Base-by-base conservation (phyloP, 768 basidiomycete genomes). In the Panellus pusillus region DNA sequence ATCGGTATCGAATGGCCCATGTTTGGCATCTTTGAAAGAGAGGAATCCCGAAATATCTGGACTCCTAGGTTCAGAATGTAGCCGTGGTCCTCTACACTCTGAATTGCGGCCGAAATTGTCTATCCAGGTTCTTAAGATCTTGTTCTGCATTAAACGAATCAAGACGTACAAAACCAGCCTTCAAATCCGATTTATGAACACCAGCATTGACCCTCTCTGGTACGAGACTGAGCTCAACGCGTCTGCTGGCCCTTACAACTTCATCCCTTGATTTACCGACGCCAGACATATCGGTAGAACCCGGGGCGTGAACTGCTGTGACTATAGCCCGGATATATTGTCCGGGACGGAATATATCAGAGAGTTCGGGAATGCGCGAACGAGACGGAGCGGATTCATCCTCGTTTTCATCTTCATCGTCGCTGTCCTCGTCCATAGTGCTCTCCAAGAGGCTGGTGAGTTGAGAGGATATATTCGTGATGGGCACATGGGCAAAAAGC, bases 31-130 rank as follows among this genome's bases (percentile, higher is more conserved):
- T 63, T 86, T 84, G 74, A 90, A 91, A 2, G 87, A 79, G 43
- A 98, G 67, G 70, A 98, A 99, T 38, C 91, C 91, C 54, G 91
- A 82, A 31, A 91, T 69, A n/a, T 80, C 85, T 9, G 83, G 15
- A 97, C 64, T 2, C 94, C 96, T 36, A 97, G 73, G 60, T 94
- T 91, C 8, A 99, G 76, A 51, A 87, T 81, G 72, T 96, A 98
- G 1, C 97, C 95, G 67, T 97, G 92, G 64, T 98, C 97, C 72
- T 99, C 97, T 15, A 90, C 74, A 63, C 87, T 91, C 70, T 85
- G 86, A 45, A 96, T 78, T 31, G 86, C 82, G 12, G 84, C 90
- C 0, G 86, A 80, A 41, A 97, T 64, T 18, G 84, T 84, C 93
- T 95, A 64, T 13, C 52, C 49, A 47, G 69, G 17, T 17, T 42